Base-by-base conservation (phyloP, 129 eudicot species). In the Kitagawia praeruptora region DNA sequence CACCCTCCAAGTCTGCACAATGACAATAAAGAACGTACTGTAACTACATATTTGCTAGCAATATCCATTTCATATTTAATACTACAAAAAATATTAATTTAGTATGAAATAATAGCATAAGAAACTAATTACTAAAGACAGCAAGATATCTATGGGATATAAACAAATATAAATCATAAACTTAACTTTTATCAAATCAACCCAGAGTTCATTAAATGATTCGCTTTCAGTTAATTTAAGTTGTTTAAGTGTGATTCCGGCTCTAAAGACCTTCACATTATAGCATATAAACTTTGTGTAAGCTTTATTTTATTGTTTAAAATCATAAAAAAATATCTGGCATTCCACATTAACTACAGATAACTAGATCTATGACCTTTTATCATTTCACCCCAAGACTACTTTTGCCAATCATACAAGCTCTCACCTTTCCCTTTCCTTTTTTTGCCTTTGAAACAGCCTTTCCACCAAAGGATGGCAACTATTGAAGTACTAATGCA, bases 1-100 rank as follows among this genome's bases (percentile, higher is more conserved):
- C 82, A 21, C 89, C 93, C 74, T 86, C 87, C 80, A 88, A 84
- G 81, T 87, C 97, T 92, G 90, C 71, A 44, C 80, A 80, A 25
- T 31, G 49, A 54, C 39, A 72, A 46, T 16, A 64, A 42, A 75
- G 15, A 48, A 19, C n/a, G 2, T 58, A 28, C 6, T 28, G 53
- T 28, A 23, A 61, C 3, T 11, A 77, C 27, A 27, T 44, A 53
- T 56, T 76, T 9, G 13, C 69, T 76, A 56, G 48, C 27, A 21
- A 41, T 45, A 72, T 19, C 51, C 48, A 3, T 72, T 42, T 23
- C 4, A 14, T 21, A 31, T 72, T 40, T 34, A 25, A 11, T 10
- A 44, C 11, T 44, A 46, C 15, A 11, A 46, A 46, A 46, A 46
- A 12, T 1, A 14, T 46, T 46, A 10, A 46, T 46, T 46, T 47